These are phyloP conservation scores for Populus hybrid DNA, from an alignment of 441 rosid species.

Conservation along the genomic window DNA sequence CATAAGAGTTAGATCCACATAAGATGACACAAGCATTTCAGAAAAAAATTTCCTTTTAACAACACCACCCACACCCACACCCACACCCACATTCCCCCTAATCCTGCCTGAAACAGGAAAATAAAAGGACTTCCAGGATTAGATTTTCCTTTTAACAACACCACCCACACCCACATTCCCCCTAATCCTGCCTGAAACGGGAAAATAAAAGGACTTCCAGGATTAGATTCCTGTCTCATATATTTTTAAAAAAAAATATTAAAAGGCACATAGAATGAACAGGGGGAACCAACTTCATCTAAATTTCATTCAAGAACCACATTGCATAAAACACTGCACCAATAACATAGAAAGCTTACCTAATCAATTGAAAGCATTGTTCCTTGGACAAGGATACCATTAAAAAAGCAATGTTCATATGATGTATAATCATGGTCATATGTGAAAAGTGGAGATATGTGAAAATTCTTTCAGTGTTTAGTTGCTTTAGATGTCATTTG, in stretches of 20 bases:
- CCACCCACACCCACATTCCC: background rate
- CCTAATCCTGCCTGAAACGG: background rate
- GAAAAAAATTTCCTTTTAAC: background rate
- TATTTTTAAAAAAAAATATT: background rate
- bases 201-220: background rate
- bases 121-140: background rate
- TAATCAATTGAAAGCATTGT: constrained; percentile 8
- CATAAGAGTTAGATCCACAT: constrained; percentile 12
- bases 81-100: background rate
- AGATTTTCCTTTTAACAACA: background rate
- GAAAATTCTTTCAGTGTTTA: background rate
- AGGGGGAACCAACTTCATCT: background rate
- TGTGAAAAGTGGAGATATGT: background rate
- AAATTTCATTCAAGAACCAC: background rate
- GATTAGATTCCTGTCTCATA: background rate
- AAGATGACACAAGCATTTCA: constrained; percentile 16
- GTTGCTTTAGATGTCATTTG: background rate
- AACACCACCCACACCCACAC: background rate
- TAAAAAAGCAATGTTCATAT: background rate
- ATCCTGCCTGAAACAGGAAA: background rate
- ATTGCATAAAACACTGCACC: background rate
- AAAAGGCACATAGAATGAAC: background rate
- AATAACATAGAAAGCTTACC: background rate
- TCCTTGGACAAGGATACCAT: constrained; percentile 7
- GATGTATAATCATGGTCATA: background rate